phyloP scores from a whole-genome alignment of 129 eudicot genomes.

The Artemisia argyi region DNA sequence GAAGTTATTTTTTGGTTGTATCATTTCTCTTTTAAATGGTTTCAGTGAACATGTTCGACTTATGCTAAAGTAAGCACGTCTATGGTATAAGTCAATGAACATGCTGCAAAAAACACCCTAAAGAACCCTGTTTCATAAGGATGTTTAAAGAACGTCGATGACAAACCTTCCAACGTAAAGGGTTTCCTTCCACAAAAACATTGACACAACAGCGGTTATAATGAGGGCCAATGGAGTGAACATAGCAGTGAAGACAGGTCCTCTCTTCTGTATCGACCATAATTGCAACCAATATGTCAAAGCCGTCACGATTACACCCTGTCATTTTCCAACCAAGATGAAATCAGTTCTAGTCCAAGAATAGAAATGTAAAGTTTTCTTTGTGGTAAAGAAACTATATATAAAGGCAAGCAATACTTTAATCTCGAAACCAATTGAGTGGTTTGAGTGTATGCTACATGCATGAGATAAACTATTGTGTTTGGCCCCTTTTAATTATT shows the following conservation, averaged over 20 bases:
- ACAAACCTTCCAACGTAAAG: conserved; percentile 53
- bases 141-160: not conserved
- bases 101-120: too few relatives aligned
- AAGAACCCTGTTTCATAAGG: not conserved
- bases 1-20: too few relatives aligned
- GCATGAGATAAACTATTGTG: conserved; percentile 18
- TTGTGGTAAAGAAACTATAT: not conserved
- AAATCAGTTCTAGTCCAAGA: conserved; percentile 1
- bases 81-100: too few relatives aligned
- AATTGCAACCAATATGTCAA: conserved; percentile 61
- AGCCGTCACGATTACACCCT: conserved; percentile 66
- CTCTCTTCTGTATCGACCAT: conserved; percentile 62
- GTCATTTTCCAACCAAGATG: conserved; percentile 11
- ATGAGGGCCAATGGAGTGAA: conserved; percentile 68
- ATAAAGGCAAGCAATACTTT: conserved; percentile 11
- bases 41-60: too few relatives aligned
- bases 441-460: conserved; percentile 22
- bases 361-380: not conserved
- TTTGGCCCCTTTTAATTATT: conserved; percentile 7
- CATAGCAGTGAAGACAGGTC: conserved; percentile 61
- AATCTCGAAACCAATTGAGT: conserved; percentile 16
- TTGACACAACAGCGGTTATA: conserved; percentile 54
- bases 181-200: conserved; percentile 56
- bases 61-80: too few relatives aligned
- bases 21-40: too few relatives aligned